A percentile compares a stretch with the other conserved stretches of the same genome.
Evolutionary conservation across 495 filamentous ascomycete genomes (phyloP).

Genomic region (Penicillium antarcticum): DNA sequence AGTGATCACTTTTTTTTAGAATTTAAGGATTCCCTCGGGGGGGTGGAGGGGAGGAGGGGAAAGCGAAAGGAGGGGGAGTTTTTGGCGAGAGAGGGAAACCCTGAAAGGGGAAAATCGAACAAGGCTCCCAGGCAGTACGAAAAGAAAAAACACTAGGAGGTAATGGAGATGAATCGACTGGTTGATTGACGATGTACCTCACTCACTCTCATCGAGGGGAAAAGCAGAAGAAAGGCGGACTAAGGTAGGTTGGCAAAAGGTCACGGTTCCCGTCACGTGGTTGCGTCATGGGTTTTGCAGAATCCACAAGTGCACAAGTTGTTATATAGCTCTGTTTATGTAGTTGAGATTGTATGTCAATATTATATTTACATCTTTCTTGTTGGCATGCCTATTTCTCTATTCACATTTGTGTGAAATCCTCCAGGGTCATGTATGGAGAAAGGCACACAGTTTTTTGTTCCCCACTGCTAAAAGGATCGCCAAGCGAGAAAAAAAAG

Average conservation of each 20-base stretch:
- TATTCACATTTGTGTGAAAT: background rate
- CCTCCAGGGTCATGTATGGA: slow-evolving; percentile 8
- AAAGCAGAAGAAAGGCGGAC: slow-evolving; percentile 28
- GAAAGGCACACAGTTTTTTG: slow-evolving; percentile 14
- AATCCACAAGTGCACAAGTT: background rate
- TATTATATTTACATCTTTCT: background rate
- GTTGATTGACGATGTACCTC: slow-evolving; percentile 19
- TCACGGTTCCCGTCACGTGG: slow-evolving; percentile 40
- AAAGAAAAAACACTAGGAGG: slow-evolving; percentile 2
- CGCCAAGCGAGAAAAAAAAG: slow-evolving; percentile 21
- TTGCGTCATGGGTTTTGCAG: slow-evolving; percentile 38
- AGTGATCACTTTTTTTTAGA: slow-evolving; percentile 21
- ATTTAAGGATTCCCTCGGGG: slow-evolving; percentile 10
- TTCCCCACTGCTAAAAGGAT: slow-evolving; percentile 23
- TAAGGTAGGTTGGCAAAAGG: slow-evolving; percentile 16
- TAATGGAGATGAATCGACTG: slow-evolving; percentile 16
- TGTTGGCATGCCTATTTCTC: background rate
- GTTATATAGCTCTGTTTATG: background rate
- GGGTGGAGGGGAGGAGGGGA: slow-evolving; percentile 27
- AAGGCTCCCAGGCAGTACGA: slow-evolving; percentile 4
- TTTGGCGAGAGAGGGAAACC: slow-evolving; percentile 22
- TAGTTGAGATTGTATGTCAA: too few species aligned
- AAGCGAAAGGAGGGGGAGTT: slow-evolving; percentile 29
- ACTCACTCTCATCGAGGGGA: slow-evolving; percentile 22
- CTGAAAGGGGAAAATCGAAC: slow-evolving; percentile 14